Percentiles rank a stretch among this genome's conserved stretches.
These are phyloP conservation scores for Ganoderma sp. DNA, from an alignment of 1,284 basidiomycete genomes.

Conservation along the genomic window DNA sequence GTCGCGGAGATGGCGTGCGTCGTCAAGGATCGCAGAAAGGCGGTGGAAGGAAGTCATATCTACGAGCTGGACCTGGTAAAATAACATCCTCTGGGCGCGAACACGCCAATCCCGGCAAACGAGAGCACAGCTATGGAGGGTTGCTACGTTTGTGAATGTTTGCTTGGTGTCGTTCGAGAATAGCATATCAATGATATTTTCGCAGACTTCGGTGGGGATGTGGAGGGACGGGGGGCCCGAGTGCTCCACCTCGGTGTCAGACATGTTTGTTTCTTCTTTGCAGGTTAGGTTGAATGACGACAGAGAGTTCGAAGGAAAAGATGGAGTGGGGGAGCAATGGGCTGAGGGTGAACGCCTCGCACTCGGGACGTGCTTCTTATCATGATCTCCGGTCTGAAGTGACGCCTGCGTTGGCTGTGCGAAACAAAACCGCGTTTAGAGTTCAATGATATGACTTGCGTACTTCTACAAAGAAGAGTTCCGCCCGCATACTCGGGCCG, in stretches of 20 bases:
- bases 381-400: too few species aligned
- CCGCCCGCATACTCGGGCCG: too few species aligned
- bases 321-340: too few species aligned
- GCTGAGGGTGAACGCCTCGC: too few species aligned
- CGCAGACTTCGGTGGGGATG: neutral
- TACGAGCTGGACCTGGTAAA: neutral
- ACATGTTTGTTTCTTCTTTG: too few species aligned
- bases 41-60: neutral
- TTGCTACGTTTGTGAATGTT: neutral
- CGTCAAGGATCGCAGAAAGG: neutral
- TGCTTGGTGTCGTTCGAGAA: neutral
- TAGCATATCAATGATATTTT: neutral
- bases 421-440: too few species aligned
- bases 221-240: neutral
- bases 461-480: too few species aligned
- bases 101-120: constrained; percentile 1
- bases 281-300: too few species aligned
- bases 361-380: too few species aligned
- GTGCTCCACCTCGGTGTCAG: neutral
- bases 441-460: too few species aligned
- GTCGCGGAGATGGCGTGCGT: neutral
- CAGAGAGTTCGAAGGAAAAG: too few species aligned
- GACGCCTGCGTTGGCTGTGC: too few species aligned
- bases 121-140: neutral
- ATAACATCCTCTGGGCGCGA: neutral